These are phyloP conservation scores for Amoebophrya sp. DNA, from an alignment of 169 alveolate species.

Conservation along the genomic window DNA sequence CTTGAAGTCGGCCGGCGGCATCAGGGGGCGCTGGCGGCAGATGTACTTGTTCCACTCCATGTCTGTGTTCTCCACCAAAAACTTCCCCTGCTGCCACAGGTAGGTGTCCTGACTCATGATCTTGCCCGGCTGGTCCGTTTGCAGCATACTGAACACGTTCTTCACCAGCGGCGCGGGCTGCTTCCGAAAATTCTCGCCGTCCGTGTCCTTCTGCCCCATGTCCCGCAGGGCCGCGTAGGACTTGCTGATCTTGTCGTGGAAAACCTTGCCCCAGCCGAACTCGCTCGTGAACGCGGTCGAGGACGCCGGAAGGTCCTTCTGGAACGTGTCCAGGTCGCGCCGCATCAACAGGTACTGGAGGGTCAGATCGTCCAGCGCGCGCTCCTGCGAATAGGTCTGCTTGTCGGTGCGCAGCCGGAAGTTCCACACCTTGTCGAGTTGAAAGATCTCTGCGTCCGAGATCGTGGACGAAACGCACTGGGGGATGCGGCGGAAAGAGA, in stretches of 20 bases:
- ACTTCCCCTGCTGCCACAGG: not conserved
- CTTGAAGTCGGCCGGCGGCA: too few species aligned
- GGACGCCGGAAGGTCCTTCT: too few species aligned
- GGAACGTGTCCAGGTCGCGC: too few species aligned
- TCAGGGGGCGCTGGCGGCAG: not conserved
- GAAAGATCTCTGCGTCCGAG: not conserved
- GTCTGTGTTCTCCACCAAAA: not conserved
- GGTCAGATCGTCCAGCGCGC: not conserved
- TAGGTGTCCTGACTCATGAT: not conserved
- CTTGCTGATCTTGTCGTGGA: too few species aligned
- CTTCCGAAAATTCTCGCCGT: too few species aligned
- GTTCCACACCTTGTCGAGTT: not conserved
- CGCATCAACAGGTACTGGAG: not conserved
- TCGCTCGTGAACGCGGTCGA: too few species aligned
- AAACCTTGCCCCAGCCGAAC: too few species aligned
- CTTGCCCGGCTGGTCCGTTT: too few species aligned
- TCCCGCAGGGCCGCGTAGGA: too few species aligned
- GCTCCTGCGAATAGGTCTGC: not conserved
- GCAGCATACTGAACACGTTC: too few species aligned
- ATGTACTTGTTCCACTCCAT: not conserved
- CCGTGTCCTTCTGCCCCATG: too few species aligned
- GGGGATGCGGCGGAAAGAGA: not conserved
- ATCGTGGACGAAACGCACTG: not conserved
- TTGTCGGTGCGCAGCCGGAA: not conserved
- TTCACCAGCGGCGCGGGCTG: too few species aligned